Base-by-base conservation (phyloP, 129 eudicot species). In the Centaurea solstitialis region DNA sequence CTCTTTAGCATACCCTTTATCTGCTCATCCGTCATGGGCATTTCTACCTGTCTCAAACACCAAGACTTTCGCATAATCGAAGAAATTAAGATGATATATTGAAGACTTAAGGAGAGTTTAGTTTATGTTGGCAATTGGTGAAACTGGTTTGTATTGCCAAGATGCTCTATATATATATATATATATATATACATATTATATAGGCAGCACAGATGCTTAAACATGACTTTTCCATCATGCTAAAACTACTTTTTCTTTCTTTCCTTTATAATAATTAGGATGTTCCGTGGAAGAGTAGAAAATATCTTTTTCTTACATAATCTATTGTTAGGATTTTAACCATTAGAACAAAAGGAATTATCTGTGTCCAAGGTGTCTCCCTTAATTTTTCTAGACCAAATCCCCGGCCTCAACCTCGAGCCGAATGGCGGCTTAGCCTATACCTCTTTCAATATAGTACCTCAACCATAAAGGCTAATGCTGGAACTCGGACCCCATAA, bases 1-100 rank as follows among this genome's bases (percentile, higher is more conserved):
- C 22, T 53, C 76, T 10, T 67, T 47, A 87, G 71, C 30, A 84
- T n/a, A 61, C 75, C 79, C 75, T 47, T 81, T 70, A 87, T 28
- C 20, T 87, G 87, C 18, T 75, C 83, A 38, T 84, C 80, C 0
- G 79, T 50, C 79, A 79, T 3, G 39, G 80, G 76, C 4, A 35
- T 9, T 65, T 81, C 84, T 3, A 30, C 84, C 0, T 65, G 79
- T 66, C 75, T 74, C 35, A 7, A 6, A 17, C 22, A 13, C 20
- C 68, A 28, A 12, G 15, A 1, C 0, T 8, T 45, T 22, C 69
- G 28, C 84, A 81, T 81, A 41, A 35, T 65, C 20, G 9, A 24
- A 4, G 10, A 20, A 26, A 26, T 26, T 26, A 21, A 62, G 28
- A 62, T 39, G 26, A 72, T 22, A 22, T 61, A 26, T 33, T 21